Base-by-base conservation (phyloP, 2,329 filamentous ascomycete genomes). In the Ophiocordyceps robertsii region DNA sequence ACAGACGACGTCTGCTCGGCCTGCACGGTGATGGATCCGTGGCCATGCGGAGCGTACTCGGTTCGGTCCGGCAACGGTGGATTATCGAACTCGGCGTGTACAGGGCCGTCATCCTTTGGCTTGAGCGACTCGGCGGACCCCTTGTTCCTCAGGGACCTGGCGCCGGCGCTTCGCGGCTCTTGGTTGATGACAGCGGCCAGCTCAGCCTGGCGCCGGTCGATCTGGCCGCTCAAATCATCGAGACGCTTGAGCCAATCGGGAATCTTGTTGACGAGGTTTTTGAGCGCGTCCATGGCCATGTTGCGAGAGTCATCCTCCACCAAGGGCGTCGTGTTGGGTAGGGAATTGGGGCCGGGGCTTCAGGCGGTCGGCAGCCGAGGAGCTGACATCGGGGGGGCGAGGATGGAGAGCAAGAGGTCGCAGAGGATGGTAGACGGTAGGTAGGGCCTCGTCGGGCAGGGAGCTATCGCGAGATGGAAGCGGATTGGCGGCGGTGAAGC, bases 211-310 rank as follows among this genome's bases (percentile, higher is more conserved):
- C 77, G 75, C 53, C 72, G 65, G 45, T 75, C 69, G 45, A 82
- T 77, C 56, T 81, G 71, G 45, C 66, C 65, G 53, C 68, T 77
- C 44, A 82, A 67, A 41, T 78, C 71, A 47, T 79, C 72, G 37
- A 82, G 67, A 19, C 73, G 69, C 45, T 63, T 63, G 32, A 73
- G 62, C 77, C 77, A 82, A 55, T 72, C 68, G 14, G 77, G 77
- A 36, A 79, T 66, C 46, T 77, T 74, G 48, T 57, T 64, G 42
- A 66, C 64, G 32, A 82, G 64, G 45, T 69, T 69, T 43, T 63
- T 69, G 43, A 82, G 60, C 27, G 75, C 70, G 46, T 80, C 77
- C 61, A 74, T 72, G 47, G 66, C 63, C 62, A 66, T 64, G 41
- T 54, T 53, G 51, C 50, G 47, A 43, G 49, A 49, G 46, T 58